These are phyloP conservation scores for Phytophthora niederhauseri DNA, from an alignment of 352 stramenopile genomes.

Conservation along the genomic window DNA sequence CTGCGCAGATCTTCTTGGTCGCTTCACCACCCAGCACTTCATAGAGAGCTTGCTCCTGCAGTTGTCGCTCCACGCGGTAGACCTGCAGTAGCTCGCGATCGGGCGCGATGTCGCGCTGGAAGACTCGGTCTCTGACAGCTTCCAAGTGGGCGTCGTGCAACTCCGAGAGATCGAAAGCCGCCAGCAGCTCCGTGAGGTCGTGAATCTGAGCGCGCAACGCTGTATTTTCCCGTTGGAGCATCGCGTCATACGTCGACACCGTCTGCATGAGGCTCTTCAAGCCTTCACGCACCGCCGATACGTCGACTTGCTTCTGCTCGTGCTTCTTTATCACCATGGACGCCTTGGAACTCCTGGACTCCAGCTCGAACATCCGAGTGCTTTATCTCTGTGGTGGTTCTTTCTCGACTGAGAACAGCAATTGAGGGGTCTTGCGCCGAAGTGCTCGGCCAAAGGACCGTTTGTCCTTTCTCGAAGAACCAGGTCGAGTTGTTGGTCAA, in stretches of 20 bases:
- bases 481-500: neutral
- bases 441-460: neutral
- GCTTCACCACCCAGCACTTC: conserved; percentile 1
- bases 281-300: neutral
- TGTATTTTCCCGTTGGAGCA: conserved; percentile 20
- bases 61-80: conserved; percentile 15
- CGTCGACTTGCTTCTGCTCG: neutral
- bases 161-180: conserved; percentile 37
- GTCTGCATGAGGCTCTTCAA: conserved; percentile 13
- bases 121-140: conserved; percentile 30
- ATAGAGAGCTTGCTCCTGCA: conserved; percentile 14
- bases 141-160: conserved; percentile 28
- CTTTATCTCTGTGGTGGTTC: neutral
- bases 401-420: neutral
- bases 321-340: neutral
- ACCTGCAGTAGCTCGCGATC: conserved; percentile 20
- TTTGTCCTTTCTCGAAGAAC: conserved; percentile 17
- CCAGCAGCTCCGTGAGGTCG: conserved; percentile 34
- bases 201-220: conserved; percentile 32
- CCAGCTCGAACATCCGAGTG: neutral
- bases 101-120: conserved; percentile 27
- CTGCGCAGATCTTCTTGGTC: neutral
- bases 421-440: neutral
- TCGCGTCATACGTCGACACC: conserved; percentile 11
- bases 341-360: neutral